These are phyloP conservation scores for Peronospora destructor DNA, from an alignment of 352 stramenopile genomes.

Conservation along the genomic window DNA sequence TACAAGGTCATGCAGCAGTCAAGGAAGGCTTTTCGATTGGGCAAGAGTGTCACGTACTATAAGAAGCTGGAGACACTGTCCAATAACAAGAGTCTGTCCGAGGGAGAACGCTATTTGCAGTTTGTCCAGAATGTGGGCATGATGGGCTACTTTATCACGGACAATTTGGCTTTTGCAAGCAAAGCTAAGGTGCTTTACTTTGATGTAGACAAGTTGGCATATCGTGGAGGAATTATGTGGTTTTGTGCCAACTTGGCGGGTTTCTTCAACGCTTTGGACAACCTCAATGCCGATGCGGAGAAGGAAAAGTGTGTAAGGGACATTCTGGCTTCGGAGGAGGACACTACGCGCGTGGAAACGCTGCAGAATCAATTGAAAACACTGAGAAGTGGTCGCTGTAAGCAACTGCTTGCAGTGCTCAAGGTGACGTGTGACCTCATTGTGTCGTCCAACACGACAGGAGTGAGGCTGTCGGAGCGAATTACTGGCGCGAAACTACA, in stretches of 20 bases:
- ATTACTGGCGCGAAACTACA: conserved; percentile 75
- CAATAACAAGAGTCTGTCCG: conserved; percentile 47
- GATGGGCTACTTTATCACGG: conserved; percentile 82
- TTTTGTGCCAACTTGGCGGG: conserved; percentile 79
- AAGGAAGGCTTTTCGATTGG: conserved; percentile 80
- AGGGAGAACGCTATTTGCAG: conserved; percentile 54
- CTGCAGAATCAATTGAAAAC: conserved; percentile 56
- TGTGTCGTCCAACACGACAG: conserved; percentile 80
- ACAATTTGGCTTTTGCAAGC: conserved; percentile 82
- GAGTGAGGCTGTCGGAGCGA: conserved; percentile 67
- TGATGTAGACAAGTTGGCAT: conserved; percentile 52
- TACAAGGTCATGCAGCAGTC: conserved; percentile 80
- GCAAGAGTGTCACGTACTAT: conserved; percentile 77
- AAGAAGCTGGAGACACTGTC: conserved; percentile 60
- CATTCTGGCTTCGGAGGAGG: conserved; percentile 64
- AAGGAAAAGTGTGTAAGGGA: conserved; percentile 75
- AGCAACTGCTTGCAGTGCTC: conserved; percentile 77
- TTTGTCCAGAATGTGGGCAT: conserved; percentile 78
- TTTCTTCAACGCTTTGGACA: conserved; percentile 66
- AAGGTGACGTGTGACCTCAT: conserved; percentile 84
- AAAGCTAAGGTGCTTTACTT: conserved; percentile 68
- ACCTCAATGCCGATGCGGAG: conserved; percentile 67
- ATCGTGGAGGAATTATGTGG: conserved; percentile 73
- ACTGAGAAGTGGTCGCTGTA: conserved; percentile 53
- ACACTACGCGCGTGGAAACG: conserved; percentile 40